phyloP scores from a whole-genome alignment of 2,329 filamentous ascomycete species.

The Aspergillus vadensis region DNA sequence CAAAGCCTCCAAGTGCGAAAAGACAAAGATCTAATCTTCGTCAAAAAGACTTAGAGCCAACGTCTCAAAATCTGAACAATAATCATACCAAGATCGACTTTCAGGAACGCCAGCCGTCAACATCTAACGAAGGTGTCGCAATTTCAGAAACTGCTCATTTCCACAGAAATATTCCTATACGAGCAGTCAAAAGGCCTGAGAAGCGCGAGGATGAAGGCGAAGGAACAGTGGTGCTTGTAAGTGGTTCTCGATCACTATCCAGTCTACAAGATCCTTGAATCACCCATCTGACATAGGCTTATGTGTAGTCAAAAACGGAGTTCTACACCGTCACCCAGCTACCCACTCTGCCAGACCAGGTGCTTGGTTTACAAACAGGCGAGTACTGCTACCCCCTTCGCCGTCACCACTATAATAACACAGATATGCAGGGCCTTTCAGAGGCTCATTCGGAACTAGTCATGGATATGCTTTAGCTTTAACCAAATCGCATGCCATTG shows the following conservation, averaged over 20 bases:
- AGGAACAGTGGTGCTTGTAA: slow-evolving; percentile 41
- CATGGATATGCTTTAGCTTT: slow-evolving; percentile 77
- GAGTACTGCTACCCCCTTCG: slow-evolving; percentile 36
- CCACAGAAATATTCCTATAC: slow-evolving; percentile 39
- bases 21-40: slow-evolving; percentile 49
- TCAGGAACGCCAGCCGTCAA: slow-evolving; percentile 17
- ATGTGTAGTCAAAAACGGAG: slow-evolving; percentile 71
- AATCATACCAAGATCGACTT: slow-evolving; percentile 22
- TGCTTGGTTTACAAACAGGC: slow-evolving; percentile 69
- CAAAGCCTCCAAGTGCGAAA: slow-evolving; percentile 49
- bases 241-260: slow-evolving; percentile 9
- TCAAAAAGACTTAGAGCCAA: slow-evolving; percentile 36
- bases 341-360: slow-evolving; percentile 75
- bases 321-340: slow-evolving; percentile 85
- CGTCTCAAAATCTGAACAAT: slow-evolving; percentile 23
- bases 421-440: slow-evolving; percentile 57
- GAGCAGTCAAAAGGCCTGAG: slow-evolving; percentile 42
- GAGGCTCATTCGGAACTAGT: slow-evolving; percentile 65
- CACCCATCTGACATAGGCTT: slow-evolving; percentile 13
- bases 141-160: slow-evolving; percentile 21
- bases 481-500: slow-evolving; percentile 77
- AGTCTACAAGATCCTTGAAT: background rate
- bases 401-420: slow-evolving; percentile 18
- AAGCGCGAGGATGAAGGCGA: slow-evolving; percentile 33
- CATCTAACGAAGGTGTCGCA: slow-evolving; percentile 16